Conservation (phyloP, 495 filamentous ascomycete species). For the Xylaria intraflava region DNA sequence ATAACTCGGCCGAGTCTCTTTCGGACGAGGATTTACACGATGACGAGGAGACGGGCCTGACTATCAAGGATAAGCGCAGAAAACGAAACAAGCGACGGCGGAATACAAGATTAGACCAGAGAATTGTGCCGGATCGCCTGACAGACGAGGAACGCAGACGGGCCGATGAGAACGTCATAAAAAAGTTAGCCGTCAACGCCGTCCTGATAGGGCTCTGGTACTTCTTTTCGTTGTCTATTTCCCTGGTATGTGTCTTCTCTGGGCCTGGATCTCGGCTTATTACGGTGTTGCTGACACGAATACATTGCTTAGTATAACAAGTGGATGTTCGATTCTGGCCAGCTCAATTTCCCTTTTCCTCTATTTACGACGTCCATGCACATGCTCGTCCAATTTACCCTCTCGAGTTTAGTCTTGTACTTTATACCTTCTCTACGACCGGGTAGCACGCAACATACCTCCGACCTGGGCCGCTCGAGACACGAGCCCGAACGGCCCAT, state of each 20-base stretch:
- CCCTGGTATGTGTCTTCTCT: conserved; percentile 59
- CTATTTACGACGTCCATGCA: conserved; percentile 93
- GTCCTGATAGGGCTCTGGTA: conserved; percentile 86
- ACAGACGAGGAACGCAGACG: conserved; percentile 58
- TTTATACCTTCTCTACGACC: conserved; percentile 82
- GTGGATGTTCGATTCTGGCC: conserved; percentile 93
- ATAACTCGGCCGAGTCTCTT: conserved; percentile 20
- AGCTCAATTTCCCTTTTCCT: conserved; percentile 87
- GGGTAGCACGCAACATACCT: conserved; percentile 35
- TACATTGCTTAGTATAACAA: conserved; percentile 76
- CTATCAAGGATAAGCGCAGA: conserved; percentile 59
- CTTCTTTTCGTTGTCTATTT: conserved; percentile 88
- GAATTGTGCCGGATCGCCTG: conserved; percentile 53
- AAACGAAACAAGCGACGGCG: conserved; percentile 57
- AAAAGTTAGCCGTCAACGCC: conserved; percentile 61
- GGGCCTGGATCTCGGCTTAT: background rate
- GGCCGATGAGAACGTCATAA: conserved; percentile 65
- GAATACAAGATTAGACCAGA: conserved; percentile 67
- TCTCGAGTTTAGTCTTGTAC: conserved; percentile 73
- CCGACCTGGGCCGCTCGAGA: conserved; percentile 42
- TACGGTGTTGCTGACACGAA: conserved; percentile 10
- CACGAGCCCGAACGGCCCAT: conserved; percentile 59
- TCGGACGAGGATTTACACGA: conserved; percentile 71
- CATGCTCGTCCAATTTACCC: conserved; percentile 91
- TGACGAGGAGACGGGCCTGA: conserved; percentile 86